phyloP scores from a whole-genome alignment of 2,329 filamentous ascomycete genomes.

The Alternaria solani region DNA sequence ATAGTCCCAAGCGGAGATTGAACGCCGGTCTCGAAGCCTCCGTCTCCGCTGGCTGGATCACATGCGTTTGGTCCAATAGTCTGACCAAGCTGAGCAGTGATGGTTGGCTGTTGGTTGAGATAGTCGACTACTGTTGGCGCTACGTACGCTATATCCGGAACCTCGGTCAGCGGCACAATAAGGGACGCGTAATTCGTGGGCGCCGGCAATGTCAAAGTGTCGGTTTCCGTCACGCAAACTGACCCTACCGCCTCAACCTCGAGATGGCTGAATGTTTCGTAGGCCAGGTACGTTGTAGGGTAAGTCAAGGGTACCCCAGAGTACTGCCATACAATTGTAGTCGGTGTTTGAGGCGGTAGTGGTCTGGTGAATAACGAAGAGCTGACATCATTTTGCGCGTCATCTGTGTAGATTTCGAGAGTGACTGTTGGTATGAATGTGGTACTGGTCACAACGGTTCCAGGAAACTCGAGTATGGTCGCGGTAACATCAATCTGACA shows the following conservation, averaged over 20 bases:
- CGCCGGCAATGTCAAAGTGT: conserved; percentile 30
- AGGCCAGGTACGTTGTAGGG: conserved; percentile 44
- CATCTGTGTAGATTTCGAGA: conserved; percentile 33
- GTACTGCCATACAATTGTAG: conserved; percentile 40
- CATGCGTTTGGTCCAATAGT: conserved; percentile 41
- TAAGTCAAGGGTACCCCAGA: conserved; percentile 38
- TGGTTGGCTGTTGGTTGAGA: conserved; percentile 40
- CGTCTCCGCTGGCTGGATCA: conserved; percentile 39
- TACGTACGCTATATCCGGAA: conserved; percentile 35
- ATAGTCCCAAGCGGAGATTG: conserved; percentile 18
- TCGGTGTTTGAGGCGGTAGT: conserved; percentile 20
- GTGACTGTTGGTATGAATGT: conserved; percentile 26
- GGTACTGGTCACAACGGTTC: conserved; percentile 31
- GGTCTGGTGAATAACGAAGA: conserved; percentile 21
- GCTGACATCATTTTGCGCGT: conserved; percentile 20
- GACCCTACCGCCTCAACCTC: conserved; percentile 31
- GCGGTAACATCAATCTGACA: conserved; percentile 47
- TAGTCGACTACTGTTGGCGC: conserved; percentile 41
- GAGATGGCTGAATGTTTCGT: conserved; percentile 41
- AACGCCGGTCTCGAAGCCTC: neutral
- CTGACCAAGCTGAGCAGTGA: conserved; percentile 39
- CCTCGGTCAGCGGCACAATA: conserved; percentile 27
- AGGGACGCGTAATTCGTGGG: conserved; percentile 40
- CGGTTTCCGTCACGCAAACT: conserved; percentile 28
- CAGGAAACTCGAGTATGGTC: conserved; percentile 39